Percentiles rank a stretch among this genome's conserved stretches.
Conservation (phyloP, 139 green algal species). For the Astrephomene gubernaculifera region DNA sequence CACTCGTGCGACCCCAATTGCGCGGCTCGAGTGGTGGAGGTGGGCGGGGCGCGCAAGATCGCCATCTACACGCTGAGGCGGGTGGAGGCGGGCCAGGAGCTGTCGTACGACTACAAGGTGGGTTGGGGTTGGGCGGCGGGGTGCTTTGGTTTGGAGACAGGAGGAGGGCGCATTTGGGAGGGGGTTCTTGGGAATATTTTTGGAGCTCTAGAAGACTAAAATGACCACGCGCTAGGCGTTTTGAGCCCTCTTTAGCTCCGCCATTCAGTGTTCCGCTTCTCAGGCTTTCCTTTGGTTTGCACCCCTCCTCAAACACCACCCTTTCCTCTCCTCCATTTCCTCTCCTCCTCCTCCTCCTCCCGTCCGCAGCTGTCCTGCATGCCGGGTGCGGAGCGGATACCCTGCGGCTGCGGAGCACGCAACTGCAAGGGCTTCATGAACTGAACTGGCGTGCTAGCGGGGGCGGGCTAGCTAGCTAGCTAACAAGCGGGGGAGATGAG, state of each 20-base stretch:
- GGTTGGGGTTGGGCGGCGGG: background rate
- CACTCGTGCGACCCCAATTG: slow-evolving; percentile 94
- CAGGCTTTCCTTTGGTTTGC: no score
- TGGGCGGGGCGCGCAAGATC: slow-evolving; percentile 75
- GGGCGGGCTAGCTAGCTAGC: no score
- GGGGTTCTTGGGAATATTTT: background rate
- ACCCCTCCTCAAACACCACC: no score
- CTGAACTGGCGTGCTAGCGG: no score
- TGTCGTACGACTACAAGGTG: slow-evolving; percentile 92
- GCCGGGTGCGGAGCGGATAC: slow-evolving; percentile 48
- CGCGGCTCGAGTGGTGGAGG: slow-evolving; percentile 76
- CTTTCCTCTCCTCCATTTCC: no score
- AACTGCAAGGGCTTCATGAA: slow-evolving; percentile 78
- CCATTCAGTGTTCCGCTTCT: no score
- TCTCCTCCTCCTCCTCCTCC: no score
- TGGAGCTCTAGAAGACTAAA: no score
- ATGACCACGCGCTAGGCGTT: no score
- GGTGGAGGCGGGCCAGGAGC: slow-evolving; percentile 81
- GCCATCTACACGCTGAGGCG: slow-evolving; percentile 82
- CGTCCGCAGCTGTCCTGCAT: slow-evolving; percentile 11
- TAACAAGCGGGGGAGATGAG: no score
- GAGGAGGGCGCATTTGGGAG: background rate
- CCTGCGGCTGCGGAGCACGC: slow-evolving; percentile 70
- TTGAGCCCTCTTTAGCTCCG: no score
- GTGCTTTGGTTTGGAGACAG: background rate